phyloP scores from a whole-genome alignment of 345 rosid genomes.

The Brassica carinata region DNA sequence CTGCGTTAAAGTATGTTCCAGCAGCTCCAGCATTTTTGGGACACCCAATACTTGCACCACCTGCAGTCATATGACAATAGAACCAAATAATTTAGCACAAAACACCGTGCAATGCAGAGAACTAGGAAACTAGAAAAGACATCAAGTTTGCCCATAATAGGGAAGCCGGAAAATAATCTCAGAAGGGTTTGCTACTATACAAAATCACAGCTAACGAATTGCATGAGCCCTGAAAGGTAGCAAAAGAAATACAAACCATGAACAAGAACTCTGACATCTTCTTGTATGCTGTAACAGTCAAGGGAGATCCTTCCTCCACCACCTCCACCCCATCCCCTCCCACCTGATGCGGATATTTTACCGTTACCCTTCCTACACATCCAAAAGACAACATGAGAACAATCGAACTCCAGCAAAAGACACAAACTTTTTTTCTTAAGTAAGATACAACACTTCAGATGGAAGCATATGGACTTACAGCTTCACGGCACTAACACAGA shows the following conservation, averaged over 20 bases:
- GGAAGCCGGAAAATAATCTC: neutral
- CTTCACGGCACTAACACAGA: conserved; percentile 61
- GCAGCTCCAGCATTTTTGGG: conserved; percentile 94
- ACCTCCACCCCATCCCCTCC: conserved; percentile 96
- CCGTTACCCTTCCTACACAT: conserved; percentile 87
- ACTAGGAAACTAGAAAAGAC: conserved; percentile 14
- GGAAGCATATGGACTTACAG: conserved; percentile 56
- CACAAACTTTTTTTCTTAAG: neutral
- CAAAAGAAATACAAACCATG: conserved; percentile 73
- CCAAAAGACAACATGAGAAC: conserved; percentile 35
- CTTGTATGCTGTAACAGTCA: conserved; percentile 96
- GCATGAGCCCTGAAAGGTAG: conserved; percentile 37
- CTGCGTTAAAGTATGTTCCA: conserved; percentile 90
- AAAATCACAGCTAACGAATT: conserved; percentile 19
- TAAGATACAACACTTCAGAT: neutral
- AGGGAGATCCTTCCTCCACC: conserved; percentile 97
- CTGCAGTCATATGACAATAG: conserved; percentile 42
- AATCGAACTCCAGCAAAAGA: conserved; percentile 9
- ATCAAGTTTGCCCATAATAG: conserved; percentile 3
- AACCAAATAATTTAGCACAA: conserved; percentile 12
- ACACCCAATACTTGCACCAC: conserved; percentile 89
- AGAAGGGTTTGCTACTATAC: neutral
- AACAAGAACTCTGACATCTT: conserved; percentile 75
- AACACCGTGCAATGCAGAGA: neutral
- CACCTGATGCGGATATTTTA: conserved; percentile 83